Conservation (phyloP, 768 basidiomycete genomes). For the Asterophora parasitica region DNA sequence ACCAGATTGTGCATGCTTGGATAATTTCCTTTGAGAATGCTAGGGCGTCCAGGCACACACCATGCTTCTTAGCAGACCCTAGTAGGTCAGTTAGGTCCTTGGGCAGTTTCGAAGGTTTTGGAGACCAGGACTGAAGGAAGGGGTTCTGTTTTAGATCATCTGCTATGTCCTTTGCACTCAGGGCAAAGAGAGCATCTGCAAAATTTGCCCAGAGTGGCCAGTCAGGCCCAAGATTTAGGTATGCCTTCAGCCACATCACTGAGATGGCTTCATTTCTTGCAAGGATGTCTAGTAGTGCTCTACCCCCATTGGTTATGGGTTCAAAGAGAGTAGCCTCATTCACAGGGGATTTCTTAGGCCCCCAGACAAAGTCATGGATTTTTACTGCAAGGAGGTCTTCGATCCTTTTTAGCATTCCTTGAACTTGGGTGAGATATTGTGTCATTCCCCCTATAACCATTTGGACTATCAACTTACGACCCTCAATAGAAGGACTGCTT, state of each 20-base stretch:
- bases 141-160: constrained; percentile 7
- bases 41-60: neutral
- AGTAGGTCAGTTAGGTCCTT: neutral
- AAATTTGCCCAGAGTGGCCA: constrained; percentile 26
- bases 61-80: constrained; percentile 19
- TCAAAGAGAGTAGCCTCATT: constrained; percentile 16
- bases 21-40: constrained; percentile 6
- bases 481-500: constrained; percentile 26
- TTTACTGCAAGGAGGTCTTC: constrained; percentile 7
- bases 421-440: constrained; percentile 30
- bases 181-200: constrained; percentile 21
- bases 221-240: constrained; percentile 10
- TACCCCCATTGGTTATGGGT: constrained; percentile 19
- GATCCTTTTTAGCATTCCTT: constrained; percentile 30
- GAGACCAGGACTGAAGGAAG: constrained; percentile 25
- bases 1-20: constrained; percentile 25
- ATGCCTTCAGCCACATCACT: constrained; percentile 22
- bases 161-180: neutral
- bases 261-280: constrained; percentile 24
- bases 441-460: constrained; percentile 26
- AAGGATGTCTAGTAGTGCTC: constrained; percentile 20
- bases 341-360: constrained; percentile 12
- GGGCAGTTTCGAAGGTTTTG: constrained; percentile 1
- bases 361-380: constrained; percentile 25
- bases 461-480: constrained; percentile 17